These are phyloP conservation scores for Nitzschia sp. DNA, from an alignment of 108 stramenopile species.

Conservation along the genomic window DNA sequence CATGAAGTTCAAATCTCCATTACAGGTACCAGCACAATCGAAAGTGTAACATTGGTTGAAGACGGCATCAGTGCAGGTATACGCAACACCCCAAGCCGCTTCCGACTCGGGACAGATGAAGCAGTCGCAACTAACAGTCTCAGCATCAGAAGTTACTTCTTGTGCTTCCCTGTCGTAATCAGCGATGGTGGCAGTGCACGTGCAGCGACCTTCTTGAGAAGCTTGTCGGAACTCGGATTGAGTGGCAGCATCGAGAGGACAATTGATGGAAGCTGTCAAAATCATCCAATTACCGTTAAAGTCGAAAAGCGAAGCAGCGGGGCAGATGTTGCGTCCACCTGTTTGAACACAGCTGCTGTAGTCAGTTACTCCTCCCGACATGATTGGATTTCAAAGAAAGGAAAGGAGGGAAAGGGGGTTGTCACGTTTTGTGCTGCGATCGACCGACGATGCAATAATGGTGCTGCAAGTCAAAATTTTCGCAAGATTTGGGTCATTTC, in stretches of 20 bases:
- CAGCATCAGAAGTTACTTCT: not conserved
- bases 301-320: constrained; percentile 14
- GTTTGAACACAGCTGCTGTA: constrained; percentile 14
- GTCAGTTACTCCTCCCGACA: constrained; percentile 16
- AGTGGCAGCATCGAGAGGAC: constrained; percentile 25
- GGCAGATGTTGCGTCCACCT: constrained; percentile 22
- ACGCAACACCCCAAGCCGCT: constrained; percentile 20
- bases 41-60: constrained; percentile 21
- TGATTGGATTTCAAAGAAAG: not conserved
- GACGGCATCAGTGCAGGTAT: constrained; percentile 12
- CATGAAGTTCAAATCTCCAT: constrained; percentile 10
- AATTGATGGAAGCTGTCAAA: constrained; percentile 13
- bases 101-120: constrained; percentile 25
- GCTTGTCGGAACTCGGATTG: constrained; percentile 32
- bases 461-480: not conserved
- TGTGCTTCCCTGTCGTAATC: not conserved
- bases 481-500: not conserved
- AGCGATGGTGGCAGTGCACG: constrained; percentile 12
- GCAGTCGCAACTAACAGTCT: constrained; percentile 18
- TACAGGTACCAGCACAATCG: constrained; percentile 28
- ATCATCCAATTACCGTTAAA: constrained; percentile 5
- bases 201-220: constrained; percentile 28
- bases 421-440: not conserved
- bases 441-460: not conserved
- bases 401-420: not conserved